Base-by-base conservation (phyloP, 495 filamentous ascomycete genomes). In the Rhypophila decipiens region DNA sequence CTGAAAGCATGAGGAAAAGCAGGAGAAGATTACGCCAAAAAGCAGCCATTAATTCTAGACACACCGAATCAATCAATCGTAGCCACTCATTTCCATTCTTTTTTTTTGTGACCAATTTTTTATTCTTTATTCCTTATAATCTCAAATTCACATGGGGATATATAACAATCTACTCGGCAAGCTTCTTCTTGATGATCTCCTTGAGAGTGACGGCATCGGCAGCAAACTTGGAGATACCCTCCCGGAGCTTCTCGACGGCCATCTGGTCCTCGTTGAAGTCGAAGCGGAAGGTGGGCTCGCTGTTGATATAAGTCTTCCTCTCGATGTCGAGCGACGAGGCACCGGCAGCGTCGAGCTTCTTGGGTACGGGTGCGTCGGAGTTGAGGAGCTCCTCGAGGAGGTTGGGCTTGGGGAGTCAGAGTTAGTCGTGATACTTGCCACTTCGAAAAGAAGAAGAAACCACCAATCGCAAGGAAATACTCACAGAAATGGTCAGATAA, bases 241-340 rank as follows among this genome's bases (percentile, higher is more conserved):
- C 90, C 38, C 88, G 83, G 52, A 99, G 81, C 84, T 99, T 99
- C 82, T 96, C 90, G 51, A 94, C 88, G 45, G 87, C 93, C 93
- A 99, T 99, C 51, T 88, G 80, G 65, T 99, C 88, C 77, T 97
- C 93, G 77, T 99, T 99, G 83, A 99, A 94, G 72, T 90, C 86
- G 79, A 95, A 99, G 66, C 93, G 90, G 89, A 96, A 99, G 24
- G 71, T 59, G 40, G 90, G 53, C 77, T 99, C 94, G 66, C 93
- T 74, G 64, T 86, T 76, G 67, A 99, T 81, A 82, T 97, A 99
- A 42, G 71, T 74, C 77, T 85, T 87, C 87, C 88, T 94, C 67
- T 81, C 68, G 61, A 99, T 82, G 69, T 94, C 67, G 44, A 94
- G 78, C 29, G 63, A 61, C 45, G 65, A 39, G 47, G 91, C 91